phyloP scores from a whole-genome alignment of 2,329 filamentous ascomycete species.

The Microsporum ferrugineum region DNA sequence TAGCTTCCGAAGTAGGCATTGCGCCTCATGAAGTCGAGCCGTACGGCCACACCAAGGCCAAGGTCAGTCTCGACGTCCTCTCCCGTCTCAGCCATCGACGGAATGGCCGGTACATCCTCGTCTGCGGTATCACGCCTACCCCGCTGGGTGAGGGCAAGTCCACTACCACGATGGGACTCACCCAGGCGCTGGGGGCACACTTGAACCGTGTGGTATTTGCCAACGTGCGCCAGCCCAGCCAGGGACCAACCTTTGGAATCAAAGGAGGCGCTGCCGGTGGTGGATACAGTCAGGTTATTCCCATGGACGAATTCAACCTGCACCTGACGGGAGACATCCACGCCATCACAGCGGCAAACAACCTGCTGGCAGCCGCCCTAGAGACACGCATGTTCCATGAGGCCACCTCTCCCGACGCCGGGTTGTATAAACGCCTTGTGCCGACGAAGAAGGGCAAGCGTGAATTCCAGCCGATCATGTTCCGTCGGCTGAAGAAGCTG shows the following conservation, averaged over 20 bases:
- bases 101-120: slow-evolving; percentile 82
- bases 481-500: slow-evolving; percentile 85
- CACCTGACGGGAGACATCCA: slow-evolving; percentile 97
- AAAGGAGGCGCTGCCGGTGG: slow-evolving; percentile 96
- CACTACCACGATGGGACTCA: slow-evolving; percentile 90
- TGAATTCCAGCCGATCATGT: slow-evolving; percentile 79
- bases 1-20: slow-evolving; percentile 82
- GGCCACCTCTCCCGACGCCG: slow-evolving; percentile 79
- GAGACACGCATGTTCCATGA: slow-evolving; percentile 99
- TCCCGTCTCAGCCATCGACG: slow-evolving; percentile 75
- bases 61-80: slow-evolving; percentile 73
- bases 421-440: slow-evolving; percentile 78
- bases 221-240: slow-evolving; percentile 92
- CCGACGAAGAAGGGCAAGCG: slow-evolving; percentile 83
- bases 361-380: slow-evolving; percentile 87
- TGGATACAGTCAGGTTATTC: slow-evolving; percentile 97
- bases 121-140: slow-evolving; percentile 92
- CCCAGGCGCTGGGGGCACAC: slow-evolving; percentile 83
- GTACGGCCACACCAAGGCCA: slow-evolving; percentile 91
- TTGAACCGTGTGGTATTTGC: slow-evolving; percentile 81
- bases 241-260: slow-evolving; percentile 96
- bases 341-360: slow-evolving; percentile 93
- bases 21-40: slow-evolving; percentile 81
- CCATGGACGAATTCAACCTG: slow-evolving; percentile 99
- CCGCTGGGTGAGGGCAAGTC: slow-evolving; percentile 96